These are phyloP conservation scores for Umbelopsis sp. DNA, from an alignment of 371 early-diverging fungal species.

Conservation along the genomic window DNA sequence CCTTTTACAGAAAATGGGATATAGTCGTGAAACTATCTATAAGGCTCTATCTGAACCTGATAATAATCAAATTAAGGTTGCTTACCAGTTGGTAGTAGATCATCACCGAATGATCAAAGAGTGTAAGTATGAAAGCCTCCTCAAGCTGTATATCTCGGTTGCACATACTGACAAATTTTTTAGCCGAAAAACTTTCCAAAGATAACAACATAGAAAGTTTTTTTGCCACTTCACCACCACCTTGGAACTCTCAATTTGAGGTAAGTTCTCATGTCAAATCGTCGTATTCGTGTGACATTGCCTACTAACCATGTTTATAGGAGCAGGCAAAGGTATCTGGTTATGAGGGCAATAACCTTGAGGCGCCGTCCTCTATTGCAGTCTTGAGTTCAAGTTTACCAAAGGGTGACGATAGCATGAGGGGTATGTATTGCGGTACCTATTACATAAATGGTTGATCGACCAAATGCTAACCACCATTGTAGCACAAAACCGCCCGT, in stretches of 20 bases:
- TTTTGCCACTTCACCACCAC: slow-evolving; percentile 68
- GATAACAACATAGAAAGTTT: slow-evolving; percentile 65
- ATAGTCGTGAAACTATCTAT: slow-evolving; percentile 67
- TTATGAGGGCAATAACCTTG: slow-evolving; percentile 23
- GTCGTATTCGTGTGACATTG: neutral
- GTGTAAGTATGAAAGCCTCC: slow-evolving; percentile 42
- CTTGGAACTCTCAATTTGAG: slow-evolving; percentile 59
- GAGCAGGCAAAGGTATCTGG: slow-evolving; percentile 19
- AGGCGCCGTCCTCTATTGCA: slow-evolving; percentile 61
- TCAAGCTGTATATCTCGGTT: too few relatives aligned
- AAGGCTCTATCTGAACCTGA: slow-evolving; percentile 74
- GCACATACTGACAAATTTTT: slow-evolving; percentile 8
- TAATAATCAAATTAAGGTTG: slow-evolving; percentile 92
- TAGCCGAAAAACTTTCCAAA: slow-evolving; percentile 38
- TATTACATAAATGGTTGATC: neutral
- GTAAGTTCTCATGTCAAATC: slow-evolving; percentile 24
- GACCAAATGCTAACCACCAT: neutral
- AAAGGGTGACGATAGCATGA: slow-evolving; percentile 38
- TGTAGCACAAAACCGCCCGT: slow-evolving; percentile 9
- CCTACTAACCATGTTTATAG: neutral
- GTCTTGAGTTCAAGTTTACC: slow-evolving; percentile 72
- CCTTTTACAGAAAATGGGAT: slow-evolving; percentile 74
- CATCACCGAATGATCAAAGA: slow-evolving; percentile 75
- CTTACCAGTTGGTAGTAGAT: slow-evolving; percentile 91
- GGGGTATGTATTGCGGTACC: slow-evolving; percentile 24